Conservation (phyloP, 208 protist species). For the Wallacemonas sp. region DNA sequence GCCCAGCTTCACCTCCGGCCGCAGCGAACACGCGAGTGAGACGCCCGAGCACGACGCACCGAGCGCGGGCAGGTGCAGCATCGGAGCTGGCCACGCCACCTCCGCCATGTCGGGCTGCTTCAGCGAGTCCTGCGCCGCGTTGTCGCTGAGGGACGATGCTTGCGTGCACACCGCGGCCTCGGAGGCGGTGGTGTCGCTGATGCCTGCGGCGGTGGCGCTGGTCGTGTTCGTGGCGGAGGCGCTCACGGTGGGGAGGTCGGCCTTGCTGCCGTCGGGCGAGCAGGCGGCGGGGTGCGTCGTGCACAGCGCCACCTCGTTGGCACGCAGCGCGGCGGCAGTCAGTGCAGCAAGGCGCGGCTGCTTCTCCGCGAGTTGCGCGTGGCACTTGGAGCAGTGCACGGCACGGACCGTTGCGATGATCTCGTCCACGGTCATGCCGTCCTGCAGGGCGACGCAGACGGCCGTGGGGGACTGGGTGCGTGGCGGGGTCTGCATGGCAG, state of each 20-base stretch:
- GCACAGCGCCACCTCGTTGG: too few species aligned
- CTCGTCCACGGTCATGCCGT: conserved; percentile 12
- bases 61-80: neutral
- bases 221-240: too few species aligned
- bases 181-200: neutral
- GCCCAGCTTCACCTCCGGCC: conserved; percentile 64
- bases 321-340: neutral
- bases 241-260: too few species aligned
- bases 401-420: conserved; percentile 8
- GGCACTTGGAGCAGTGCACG: conserved; percentile 7
- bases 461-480: neutral
- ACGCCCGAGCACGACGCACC: neutral
- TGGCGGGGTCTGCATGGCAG: neutral
- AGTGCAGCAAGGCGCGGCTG: conserved; percentile 1
- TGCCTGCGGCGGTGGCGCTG: conserved; percentile 1
- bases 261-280: neutral
- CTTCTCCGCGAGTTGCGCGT: neutral
- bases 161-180: neutral
- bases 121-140: too few species aligned
- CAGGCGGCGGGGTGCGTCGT: neutral
- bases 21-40: conserved; percentile 4
- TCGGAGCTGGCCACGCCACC: too few species aligned
- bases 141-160: neutral
- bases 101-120: too few species aligned
- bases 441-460: conserved; percentile 6